Percentiles rank a stretch among this genome's conserved stretches.
Evolutionary conservation across 495 filamentous ascomycete genomes (phyloP).

Genomic region (Aspergillus coremiiformis): DNA sequence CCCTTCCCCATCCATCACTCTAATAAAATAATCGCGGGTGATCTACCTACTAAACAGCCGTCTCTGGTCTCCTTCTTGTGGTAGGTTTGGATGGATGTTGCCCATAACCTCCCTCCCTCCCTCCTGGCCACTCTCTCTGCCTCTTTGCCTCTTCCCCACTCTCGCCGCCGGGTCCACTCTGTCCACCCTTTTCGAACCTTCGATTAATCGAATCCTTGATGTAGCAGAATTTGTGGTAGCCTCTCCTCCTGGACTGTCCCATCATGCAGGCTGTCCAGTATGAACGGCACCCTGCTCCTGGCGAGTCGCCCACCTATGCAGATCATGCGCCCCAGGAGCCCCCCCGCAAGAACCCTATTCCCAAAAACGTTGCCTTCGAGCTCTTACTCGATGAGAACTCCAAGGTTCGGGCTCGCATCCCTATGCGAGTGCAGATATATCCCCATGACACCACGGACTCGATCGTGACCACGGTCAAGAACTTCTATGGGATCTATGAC

Average conservation of each 20-base stretch:
- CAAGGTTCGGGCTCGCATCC: conserved; percentile 68
- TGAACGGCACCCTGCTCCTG: conserved; percentile 37
- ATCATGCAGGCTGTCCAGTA: conserved; percentile 37
- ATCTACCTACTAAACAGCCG: conserved; percentile 28
- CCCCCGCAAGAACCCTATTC: conserved; percentile 46
- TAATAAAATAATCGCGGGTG: conserved; percentile 30
- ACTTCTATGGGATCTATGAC: conserved; percentile 91
- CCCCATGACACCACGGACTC: conserved; percentile 93
- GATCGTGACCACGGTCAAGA: conserved; percentile 93
- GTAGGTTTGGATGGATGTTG: conserved; percentile 39
- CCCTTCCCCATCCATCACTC: conserved; percentile 25
- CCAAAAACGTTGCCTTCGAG: conserved; percentile 81
- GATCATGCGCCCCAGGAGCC: conserved; percentile 30
- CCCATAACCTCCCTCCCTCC: conserved; percentile 15
- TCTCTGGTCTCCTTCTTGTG: conserved; percentile 28
- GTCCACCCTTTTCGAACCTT: conserved; percentile 28
- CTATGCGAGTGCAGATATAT: conserved; percentile 85
- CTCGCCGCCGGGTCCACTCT: conserved; percentile 17
- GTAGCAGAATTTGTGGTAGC: conserved; percentile 30
- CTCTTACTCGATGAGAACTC: conserved; percentile 68
- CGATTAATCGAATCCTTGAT: conserved; percentile 35
- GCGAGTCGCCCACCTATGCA: conserved; percentile 25
- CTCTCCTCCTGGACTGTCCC: conserved; percentile 19
- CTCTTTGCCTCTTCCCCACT: conserved; percentile 18
- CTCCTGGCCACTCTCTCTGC: conserved; percentile 10